Evolutionary conservation across 2,329 filamentous ascomycete genomes (phyloP), one percentile per base, ranked within the genome.

Genomic region (Colletotrichum tanaceti): DNA sequence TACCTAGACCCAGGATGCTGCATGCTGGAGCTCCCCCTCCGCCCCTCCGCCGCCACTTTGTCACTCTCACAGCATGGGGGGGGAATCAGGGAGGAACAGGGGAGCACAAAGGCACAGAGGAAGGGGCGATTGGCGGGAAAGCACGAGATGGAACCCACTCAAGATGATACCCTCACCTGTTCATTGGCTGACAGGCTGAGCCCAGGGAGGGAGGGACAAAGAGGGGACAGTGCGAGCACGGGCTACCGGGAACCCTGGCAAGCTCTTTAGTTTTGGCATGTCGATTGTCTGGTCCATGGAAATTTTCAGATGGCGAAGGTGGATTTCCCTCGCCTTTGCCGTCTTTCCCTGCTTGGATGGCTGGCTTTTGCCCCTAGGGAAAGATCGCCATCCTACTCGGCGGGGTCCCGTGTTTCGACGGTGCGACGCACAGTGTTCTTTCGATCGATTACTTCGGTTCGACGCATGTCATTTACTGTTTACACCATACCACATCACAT

Each of bases 221-320:
- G 28, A 2, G 14, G 2, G 5, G 9, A 53, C 50, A 54, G 50
- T 54, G 50, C 32, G n/a, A 22, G 6, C 2, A 20, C 18, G 11
- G 5, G 13, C 5, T 18, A 22, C 28, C 1, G 5, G 32, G 4
- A 11, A 22, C 32, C 32, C 32, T 14, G 3, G 13, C 5, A 10
- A 16, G 10, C n/a, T n/a, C 32, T 39, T 39, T 2, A 16, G 32
- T 20, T 53, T 53, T 53, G 50, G 32, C 50, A 53, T 53, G 50
- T 38, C 28, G n/a, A n/a, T n/a, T n/a, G n/a, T n/a, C n/a, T n/a
- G n/a, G 10, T 5, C n/a, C n/a, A 54, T 54, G 50, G 50, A 54
- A 54, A 54, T 54, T 54, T 39, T 22, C n/a, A 54, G 32, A 54
- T 54, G 32, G 32, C 32, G 32, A 54, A 54, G 13, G 50, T 39